Evolutionary conservation across 23 red algal genomes (phyloP).

Genomic region (Pyropia haitanensis): DNA sequence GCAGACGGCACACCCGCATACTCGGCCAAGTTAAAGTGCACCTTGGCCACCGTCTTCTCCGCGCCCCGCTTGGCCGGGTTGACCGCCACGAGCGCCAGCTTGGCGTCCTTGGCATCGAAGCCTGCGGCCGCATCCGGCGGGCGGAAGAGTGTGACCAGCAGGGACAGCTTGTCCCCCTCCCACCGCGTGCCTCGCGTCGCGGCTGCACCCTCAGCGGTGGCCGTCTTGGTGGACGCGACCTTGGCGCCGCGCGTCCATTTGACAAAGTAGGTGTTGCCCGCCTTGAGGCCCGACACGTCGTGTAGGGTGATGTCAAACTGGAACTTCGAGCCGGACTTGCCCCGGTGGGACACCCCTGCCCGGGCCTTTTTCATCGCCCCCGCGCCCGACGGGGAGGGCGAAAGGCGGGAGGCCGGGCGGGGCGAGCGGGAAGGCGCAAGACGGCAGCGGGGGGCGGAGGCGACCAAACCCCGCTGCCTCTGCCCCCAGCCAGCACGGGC

Average conservation of each 20-base stretch:
- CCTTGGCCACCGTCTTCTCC: constrained; percentile 41
- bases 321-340: no score
- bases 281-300: constrained; percentile 30
- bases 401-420: no score
- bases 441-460: no score
- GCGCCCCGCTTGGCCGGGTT: constrained; percentile 2
- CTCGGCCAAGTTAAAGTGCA: constrained; percentile 48
- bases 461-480: no score
- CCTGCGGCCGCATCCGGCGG: neutral
- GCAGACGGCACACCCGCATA: constrained; percentile 40
- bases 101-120: constrained; percentile 58
- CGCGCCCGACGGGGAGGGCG: no score
- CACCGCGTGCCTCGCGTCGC: neutral
- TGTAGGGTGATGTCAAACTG: constrained; percentile 44
- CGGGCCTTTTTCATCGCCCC: no score
- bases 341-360: no score
- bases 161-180: constrained; percentile 30
- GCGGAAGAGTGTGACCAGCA: constrained; percentile 47
- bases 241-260: constrained; percentile 70
- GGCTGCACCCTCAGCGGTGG: neutral
- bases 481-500: no score
- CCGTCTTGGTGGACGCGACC: constrained; percentile 39
- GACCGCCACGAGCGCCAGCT: constrained; percentile 46
- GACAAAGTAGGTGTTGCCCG: constrained; percentile 25
- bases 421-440: no score